These are phyloP conservation scores for Juglanconis sp. DNA, from an alignment of 2,329 filamentous ascomycete species.

Conservation along the genomic window DNA sequence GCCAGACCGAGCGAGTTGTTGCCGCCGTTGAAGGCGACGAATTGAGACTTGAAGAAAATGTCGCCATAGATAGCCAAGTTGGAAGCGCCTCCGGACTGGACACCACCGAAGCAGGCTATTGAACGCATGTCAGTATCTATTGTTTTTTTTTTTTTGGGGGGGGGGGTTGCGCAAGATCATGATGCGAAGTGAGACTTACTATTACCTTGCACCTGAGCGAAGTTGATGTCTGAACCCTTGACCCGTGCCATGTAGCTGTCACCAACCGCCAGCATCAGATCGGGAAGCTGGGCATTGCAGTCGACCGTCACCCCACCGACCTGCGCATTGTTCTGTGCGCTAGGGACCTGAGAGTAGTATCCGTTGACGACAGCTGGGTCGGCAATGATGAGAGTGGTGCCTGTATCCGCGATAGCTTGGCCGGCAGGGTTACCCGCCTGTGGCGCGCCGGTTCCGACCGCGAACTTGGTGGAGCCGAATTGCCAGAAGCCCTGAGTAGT, in stretches of 20 bases:
- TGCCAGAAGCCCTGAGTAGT: conserved; percentile 66
- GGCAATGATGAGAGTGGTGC: conserved; percentile 62
- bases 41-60: conserved; percentile 60
- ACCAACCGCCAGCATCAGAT: conserved; percentile 55
- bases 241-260: conserved; percentile 54
- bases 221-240: conserved; percentile 51
- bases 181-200: conserved; percentile 38
- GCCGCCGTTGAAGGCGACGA: conserved; percentile 54
- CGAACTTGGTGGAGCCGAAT: conserved; percentile 55
- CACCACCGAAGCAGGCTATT: conserved; percentile 62
- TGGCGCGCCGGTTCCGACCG: conserved; percentile 42
- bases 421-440: conserved; percentile 35
- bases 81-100: conserved; percentile 54
- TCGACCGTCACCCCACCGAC: conserved; percentile 45
- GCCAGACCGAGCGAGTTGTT: conserved; percentile 54
- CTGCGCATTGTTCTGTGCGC: conserved; percentile 36
- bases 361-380: conserved; percentile 47
- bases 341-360: conserved; percentile 47
- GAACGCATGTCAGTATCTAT: conserved; percentile 5
- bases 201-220: conserved; percentile 45
- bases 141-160: too few relatives aligned
- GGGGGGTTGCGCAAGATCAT: too few relatives aligned
- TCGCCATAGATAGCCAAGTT: conserved; percentile 61
- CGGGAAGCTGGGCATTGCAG: conserved; percentile 44
- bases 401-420: conserved; percentile 54